A percentile compares a stretch with the other conserved stretches of the same genome.
Conservation (phyloP, 2,329 filamentous ascomycete genomes). For the Dothidotthia symphoricarpi region DNA sequence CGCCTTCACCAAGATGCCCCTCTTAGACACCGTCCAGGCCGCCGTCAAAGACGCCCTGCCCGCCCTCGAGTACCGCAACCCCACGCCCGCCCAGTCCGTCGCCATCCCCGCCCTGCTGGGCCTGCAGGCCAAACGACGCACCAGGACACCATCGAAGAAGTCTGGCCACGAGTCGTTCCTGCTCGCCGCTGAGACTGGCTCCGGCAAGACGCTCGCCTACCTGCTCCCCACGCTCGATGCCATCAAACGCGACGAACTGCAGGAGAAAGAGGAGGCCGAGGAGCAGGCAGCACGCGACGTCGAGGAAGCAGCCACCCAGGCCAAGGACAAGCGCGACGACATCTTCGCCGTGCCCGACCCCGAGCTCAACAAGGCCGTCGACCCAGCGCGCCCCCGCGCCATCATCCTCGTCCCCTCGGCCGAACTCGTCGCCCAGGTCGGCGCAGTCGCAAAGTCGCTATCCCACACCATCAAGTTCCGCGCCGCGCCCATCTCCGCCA, state of each 20-base stretch:
- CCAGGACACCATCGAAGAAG: constrained; percentile 25
- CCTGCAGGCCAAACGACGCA: constrained; percentile 45
- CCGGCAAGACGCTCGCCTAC: constrained; percentile 94
- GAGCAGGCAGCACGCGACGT: constrained; percentile 54
- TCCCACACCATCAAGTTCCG: constrained; percentile 87
- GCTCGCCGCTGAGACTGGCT: constrained; percentile 92
- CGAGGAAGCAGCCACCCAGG: constrained; percentile 45
- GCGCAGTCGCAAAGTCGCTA: constrained; percentile 73
- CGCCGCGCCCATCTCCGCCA: constrained; percentile 76
- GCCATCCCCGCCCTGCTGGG: constrained; percentile 80
- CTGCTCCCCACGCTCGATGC: constrained; percentile 81
- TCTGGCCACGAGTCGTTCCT: constrained; percentile 65
- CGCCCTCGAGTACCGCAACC: constrained; percentile 70
- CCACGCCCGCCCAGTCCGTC: constrained; percentile 85
- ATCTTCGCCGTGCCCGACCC: constrained; percentile 62
- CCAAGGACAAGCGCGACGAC: constrained; percentile 40
- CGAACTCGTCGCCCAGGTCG: constrained; percentile 87
- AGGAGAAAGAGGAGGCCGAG: constrained; percentile 48
- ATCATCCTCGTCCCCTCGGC: constrained; percentile 89
- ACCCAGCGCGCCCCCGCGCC: constrained; percentile 74
- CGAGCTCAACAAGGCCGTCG: constrained; percentile 59
- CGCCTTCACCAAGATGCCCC: constrained; percentile 75
- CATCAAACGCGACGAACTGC: constrained; percentile 69
- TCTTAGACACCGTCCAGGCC: constrained; percentile 69
- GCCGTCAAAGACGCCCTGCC: constrained; percentile 76